Percentiles rank a stretch among this genome's conserved stretches.
Conservation (phyloP, 2,329 filamentous ascomycete species). For the Pseudogymnoascus sp. region DNA sequence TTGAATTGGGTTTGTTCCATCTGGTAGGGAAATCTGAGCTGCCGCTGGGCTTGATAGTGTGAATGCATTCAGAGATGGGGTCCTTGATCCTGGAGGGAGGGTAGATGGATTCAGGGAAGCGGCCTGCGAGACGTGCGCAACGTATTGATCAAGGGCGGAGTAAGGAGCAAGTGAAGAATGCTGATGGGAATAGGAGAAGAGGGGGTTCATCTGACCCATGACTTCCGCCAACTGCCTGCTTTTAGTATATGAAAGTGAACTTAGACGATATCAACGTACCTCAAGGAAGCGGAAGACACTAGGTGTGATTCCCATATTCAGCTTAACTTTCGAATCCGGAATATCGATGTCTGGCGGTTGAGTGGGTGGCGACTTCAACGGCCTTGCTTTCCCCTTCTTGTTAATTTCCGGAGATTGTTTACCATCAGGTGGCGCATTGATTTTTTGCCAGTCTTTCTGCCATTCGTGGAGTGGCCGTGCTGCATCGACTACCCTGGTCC, state of each 20-base stretch:
- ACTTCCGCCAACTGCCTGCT: constrained; percentile 52
- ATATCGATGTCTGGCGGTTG: constrained; percentile 54
- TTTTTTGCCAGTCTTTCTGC: constrained; percentile 57
- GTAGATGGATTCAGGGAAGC: constrained; percentile 14
- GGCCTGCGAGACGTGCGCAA: constrained; percentile 36
- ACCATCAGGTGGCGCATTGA: constrained; percentile 45
- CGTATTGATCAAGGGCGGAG: constrained; percentile 52
- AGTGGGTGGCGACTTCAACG: constrained; percentile 51
- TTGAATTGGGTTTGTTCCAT: constrained; percentile 48
- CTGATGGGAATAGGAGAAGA: constrained; percentile 51
- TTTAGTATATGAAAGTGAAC: constrained; percentile 22
- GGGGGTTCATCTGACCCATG: constrained; percentile 57
- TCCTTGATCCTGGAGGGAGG: background rate
- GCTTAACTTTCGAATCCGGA: constrained; percentile 50
- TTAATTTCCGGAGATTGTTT: constrained; percentile 59
- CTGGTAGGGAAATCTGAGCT: constrained; percentile 51
- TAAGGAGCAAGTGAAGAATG: constrained; percentile 50
- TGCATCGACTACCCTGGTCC: constrained; percentile 54
- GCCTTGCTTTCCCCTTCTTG: constrained; percentile 55
- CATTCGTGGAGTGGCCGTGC: constrained; percentile 55
- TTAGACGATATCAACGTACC: constrained; percentile 31
- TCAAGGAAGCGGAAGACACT: constrained; percentile 58
- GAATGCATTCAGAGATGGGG: constrained; percentile 10
- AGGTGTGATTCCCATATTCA: constrained; percentile 50
- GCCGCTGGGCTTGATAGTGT: constrained; percentile 43